Evolutionary conservation across 108 stramenopile genomes (phyloP), one percentile per base, ranked within the genome.

Genomic region (Nitzschia sp.): DNA sequence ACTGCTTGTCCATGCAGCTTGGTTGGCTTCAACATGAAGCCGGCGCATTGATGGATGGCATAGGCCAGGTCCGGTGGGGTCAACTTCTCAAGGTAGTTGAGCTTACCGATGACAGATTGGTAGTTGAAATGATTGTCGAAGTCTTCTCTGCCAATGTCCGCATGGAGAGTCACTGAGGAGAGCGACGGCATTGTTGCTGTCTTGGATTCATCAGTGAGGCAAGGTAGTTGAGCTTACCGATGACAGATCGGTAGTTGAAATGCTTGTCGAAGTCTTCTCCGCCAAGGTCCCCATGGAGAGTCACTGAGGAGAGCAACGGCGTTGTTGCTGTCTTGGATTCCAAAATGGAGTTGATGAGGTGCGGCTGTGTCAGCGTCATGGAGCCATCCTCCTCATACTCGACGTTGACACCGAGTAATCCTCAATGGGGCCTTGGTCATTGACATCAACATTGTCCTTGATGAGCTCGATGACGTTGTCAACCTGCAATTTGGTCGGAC

Each of bases 391-490:
- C 59, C 8, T 29, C 59, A 6, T 54, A 26, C 2, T 55, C 21
- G 36, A 82, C 54, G 28, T 67, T 13, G 18, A 82, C 46, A 11
- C 81, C 81, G 1, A 82, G 53, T 64, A 82, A 8, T 59, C 78
- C 46, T 65, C 55, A 21, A 71, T 15, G 26, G 59, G 47, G 23
- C 33, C 68, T 36, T 80, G 65, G n/a, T 35, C 51, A 2, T 61
- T 46, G 25, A 76, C n/a, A 23, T 38, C 36, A 17, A 28, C 23
- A 32, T 57, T 26, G 5, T 65, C 47, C 48, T 65, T n/a, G n/a
- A n/a, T 23, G 21, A 64, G 11, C 5, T 71, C 59, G 17, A 55
- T 65, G 2, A 26, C 5, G 11, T 59, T 30, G 17, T 63, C 18
- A 38, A 64, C 26, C 6, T 18, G 3, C 26, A 48, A 2, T 24